Conservation (phyloP, 2,329 filamentous ascomycete species). For the Talaromyces sp. region DNA sequence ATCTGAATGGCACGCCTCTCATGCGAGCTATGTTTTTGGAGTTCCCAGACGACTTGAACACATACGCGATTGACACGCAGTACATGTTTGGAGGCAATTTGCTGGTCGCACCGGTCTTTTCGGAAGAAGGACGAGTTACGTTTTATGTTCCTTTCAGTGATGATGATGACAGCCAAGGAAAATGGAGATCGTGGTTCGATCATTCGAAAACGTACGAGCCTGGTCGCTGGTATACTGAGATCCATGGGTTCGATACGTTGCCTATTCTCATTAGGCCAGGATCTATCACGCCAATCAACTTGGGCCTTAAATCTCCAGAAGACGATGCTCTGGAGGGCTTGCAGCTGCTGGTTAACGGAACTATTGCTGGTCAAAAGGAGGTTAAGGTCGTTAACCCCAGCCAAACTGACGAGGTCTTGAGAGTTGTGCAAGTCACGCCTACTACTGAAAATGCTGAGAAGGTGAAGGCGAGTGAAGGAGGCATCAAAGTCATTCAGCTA, state of each 20-base stretch:
- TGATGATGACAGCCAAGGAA: conserved; percentile 51
- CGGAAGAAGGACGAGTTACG: conserved; percentile 57
- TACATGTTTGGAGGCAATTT: conserved; percentile 67
- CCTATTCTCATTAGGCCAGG: conserved; percentile 55
- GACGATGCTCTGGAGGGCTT: conserved; percentile 3
- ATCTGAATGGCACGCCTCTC: conserved; percentile 55
- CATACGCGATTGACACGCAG: conserved; percentile 63
- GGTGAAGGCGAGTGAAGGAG: not conserved
- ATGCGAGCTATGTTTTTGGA: conserved; percentile 64
- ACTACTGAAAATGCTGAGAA: not conserved
- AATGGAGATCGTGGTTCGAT: conserved; percentile 45
- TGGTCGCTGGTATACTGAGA: conserved; percentile 55
- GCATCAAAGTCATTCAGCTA: not conserved
- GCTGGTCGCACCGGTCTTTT: conserved; percentile 60
- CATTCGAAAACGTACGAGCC: conserved; percentile 34
- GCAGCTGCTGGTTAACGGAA: conserved; percentile 6
- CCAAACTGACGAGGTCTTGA: conserved; percentile 42
- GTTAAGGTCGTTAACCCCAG: conserved; percentile 4
- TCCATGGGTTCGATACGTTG: conserved; percentile 53
- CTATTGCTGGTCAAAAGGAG: not conserved
- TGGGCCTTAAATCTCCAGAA: not conserved
- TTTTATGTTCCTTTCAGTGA: conserved; percentile 55
- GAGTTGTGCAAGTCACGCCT: not conserved
- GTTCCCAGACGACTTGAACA: conserved; percentile 63
- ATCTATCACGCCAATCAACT: conserved; percentile 2